phyloP scores from a whole-genome alignment of 2,329 filamentous ascomycete species.

The Truncatella angustata region DNA sequence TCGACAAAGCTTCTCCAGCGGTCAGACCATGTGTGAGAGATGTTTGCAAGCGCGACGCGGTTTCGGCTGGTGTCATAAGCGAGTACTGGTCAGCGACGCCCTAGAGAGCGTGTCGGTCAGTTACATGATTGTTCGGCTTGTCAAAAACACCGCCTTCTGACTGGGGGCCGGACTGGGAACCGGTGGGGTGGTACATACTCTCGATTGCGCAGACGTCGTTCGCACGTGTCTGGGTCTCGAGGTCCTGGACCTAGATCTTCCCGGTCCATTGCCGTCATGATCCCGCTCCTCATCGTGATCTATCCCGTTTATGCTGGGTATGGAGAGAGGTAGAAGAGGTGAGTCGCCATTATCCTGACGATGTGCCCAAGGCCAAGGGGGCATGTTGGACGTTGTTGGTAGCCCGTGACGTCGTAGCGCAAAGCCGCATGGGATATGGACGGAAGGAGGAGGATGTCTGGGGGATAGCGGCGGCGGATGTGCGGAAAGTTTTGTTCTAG shows the following conservation, averaged over 20 bases:
- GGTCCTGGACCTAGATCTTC: constrained; percentile 32
- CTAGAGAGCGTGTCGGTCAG: constrained; percentile 28
- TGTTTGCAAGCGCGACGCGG: constrained; percentile 73
- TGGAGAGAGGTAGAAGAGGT: constrained; percentile 33
- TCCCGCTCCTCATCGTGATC: constrained; percentile 23
- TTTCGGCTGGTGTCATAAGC: constrained; percentile 72
- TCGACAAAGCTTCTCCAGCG: constrained; percentile 74
- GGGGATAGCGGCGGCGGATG: not conserved
- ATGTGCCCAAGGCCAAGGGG: constrained; percentile 35
- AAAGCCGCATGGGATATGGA: constrained; percentile 8
- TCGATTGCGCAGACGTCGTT: constrained; percentile 55
- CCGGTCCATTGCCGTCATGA: constrained; percentile 24
- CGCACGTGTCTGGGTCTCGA: constrained; percentile 37
- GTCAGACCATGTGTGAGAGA: constrained; percentile 82
- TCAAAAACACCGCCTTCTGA: no score
- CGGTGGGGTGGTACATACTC: constrained; percentile 34
- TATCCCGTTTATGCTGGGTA: constrained; percentile 29
- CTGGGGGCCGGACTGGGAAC: no score
- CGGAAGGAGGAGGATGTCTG: not conserved
- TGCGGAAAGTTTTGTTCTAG: not conserved
- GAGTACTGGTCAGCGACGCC: constrained; percentile 59
- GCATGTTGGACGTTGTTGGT: constrained; percentile 27
- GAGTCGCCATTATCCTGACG: constrained; percentile 29
- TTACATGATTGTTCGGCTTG: not conserved
- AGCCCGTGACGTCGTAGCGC: constrained; percentile 17